These are phyloP conservation scores for Botrytis byssoidea DNA, from an alignment of 2,329 filamentous ascomycete species.

Conservation along the genomic window DNA sequence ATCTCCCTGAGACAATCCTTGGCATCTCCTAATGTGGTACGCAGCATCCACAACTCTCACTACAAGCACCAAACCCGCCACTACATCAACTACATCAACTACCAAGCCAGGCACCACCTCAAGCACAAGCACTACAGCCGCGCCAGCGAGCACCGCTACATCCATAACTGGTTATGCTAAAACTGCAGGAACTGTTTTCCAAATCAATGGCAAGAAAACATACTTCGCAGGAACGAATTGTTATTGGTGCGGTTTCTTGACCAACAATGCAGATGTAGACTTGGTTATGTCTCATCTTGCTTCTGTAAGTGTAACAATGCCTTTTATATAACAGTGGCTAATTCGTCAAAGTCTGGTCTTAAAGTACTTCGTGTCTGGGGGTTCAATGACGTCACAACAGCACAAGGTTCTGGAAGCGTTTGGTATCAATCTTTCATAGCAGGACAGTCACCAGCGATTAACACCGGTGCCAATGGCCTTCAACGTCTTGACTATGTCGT, in stretches of 20 bases:
- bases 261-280: conserved; percentile 55
- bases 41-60: conserved; percentile 1
- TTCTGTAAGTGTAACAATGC: conserved; percentile 26
- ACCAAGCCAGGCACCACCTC: conserved; percentile 20
- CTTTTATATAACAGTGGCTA: not conserved
- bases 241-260: conserved; percentile 56
- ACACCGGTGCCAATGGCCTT: conserved; percentile 61
- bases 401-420: conserved; percentile 43
- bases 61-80: conserved; percentile 2
- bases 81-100: conserved; percentile 7
- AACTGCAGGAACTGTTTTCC: conserved; percentile 39
- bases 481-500: conserved; percentile 66
- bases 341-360: conserved; percentile 45
- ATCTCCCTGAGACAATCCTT: not conserved
- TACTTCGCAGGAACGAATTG: conserved; percentile 56
- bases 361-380: conserved; percentile 63
- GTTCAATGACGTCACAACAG: conserved; percentile 56
- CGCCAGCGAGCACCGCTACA: conserved; percentile 20
- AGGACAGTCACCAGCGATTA: conserved; percentile 54
- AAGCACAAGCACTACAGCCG: conserved; percentile 14
- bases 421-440: conserved; percentile 46
- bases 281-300: conserved; percentile 48
- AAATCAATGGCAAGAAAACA: conserved; percentile 46
- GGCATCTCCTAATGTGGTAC: not conserved
- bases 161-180: conserved; percentile 30